Evolutionary conservation across 192 early-diverging fungal genomes (phyloP).

Genomic region (Coemansia erecta): DNA sequence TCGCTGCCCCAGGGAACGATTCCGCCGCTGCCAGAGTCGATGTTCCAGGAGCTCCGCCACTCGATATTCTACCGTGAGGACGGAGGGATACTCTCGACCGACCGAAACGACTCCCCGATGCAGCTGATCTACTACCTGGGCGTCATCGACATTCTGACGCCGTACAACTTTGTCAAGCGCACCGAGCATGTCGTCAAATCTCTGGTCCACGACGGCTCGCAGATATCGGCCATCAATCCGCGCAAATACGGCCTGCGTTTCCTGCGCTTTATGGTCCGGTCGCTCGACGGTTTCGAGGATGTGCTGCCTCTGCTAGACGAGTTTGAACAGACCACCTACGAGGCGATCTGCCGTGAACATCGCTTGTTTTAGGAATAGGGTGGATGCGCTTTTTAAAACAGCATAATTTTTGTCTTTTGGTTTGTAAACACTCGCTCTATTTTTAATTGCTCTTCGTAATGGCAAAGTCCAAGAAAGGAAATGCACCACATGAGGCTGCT

Average conservation of each 20-base stretch:
- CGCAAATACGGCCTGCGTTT: slow-evolving; percentile 86
- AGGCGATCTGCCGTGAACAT: slow-evolving; percentile 48
- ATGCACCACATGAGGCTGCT: not conserved
- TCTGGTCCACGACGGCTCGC: slow-evolving; percentile 66
- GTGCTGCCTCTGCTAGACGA: slow-evolving; percentile 46
- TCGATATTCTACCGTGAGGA: slow-evolving; percentile 89
- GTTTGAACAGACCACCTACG: slow-evolving; percentile 50
- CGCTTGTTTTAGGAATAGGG: slow-evolving; percentile 23
- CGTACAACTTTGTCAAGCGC: slow-evolving; percentile 86
- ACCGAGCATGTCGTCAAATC: slow-evolving; percentile 89
- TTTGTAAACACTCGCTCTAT: not conserved
- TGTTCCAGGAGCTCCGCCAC: slow-evolving; percentile 57
- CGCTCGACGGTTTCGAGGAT: slow-evolving; percentile 57
- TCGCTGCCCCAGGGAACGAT: slow-evolving; percentile 32
- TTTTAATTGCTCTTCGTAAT: not conserved
- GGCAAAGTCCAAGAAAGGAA: not conserved
- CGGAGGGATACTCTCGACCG: slow-evolving; percentile 83
- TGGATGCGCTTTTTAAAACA: not conserved
- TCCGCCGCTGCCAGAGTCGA: slow-evolving; percentile 52
- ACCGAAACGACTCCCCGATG: slow-evolving; percentile 64
- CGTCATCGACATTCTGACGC: slow-evolving; percentile 97
- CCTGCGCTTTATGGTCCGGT: slow-evolving; percentile 81
- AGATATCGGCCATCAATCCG: slow-evolving; percentile 88
- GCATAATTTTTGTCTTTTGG: not conserved
- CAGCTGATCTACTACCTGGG: slow-evolving; percentile 90